Evolutionary conservation across 352 stramenopile genomes (phyloP), one percentile per base, ranked within the genome.

Genomic region (Globisporangium heterothallicum): DNA sequence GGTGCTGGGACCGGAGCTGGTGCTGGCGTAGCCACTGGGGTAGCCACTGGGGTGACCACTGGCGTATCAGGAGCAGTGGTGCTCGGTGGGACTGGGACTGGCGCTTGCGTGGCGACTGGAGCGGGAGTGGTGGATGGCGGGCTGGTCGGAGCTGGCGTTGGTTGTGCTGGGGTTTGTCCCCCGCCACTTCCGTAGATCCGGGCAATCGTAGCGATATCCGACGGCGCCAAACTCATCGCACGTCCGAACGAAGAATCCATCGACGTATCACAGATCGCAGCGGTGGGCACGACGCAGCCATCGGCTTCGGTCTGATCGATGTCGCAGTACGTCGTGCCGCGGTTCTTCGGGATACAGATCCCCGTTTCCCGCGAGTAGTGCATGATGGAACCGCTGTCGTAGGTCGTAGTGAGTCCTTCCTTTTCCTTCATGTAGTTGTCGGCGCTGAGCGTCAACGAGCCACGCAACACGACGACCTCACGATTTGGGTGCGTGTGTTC

Each of bases 361-460:
- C 64, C 70, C 2, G 70, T 70, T 29, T 70, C 61, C 10, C 65
- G 57, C 22, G 44, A 56, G 50, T 79, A 79, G 51, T 79, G 70
- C 70, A 79, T 79, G 49, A 79, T 44, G 13, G 70, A 79, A 12
- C 55, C 54, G 35, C 51, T 22, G 49, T 76, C 66, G 53, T 79
- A 76, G 32, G 49, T 1, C 1, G 68, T 69, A 32, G 49, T 66
- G 27, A 57, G 42, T 2, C 53, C 66, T 16, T 36, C 43, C 24
- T 32, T 51, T 30, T 73, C 62, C 43, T 72, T 70, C 52, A 74
- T 61, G 58, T 79, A 79, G 64, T 79, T 79, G 55, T 79, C 68
- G 8, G 66, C 51, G n/a, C 63, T 72, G 29, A 79, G 63, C 16
- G 66, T 79, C 36, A 79, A 56, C 29, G 61, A 53, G 30, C 55